A percentile compares a stretch with the other conserved stretches of the same genome.
phyloP scores from a whole-genome alignment of 164 flowering plant genomes.

The Vitis amurensis region DNA sequence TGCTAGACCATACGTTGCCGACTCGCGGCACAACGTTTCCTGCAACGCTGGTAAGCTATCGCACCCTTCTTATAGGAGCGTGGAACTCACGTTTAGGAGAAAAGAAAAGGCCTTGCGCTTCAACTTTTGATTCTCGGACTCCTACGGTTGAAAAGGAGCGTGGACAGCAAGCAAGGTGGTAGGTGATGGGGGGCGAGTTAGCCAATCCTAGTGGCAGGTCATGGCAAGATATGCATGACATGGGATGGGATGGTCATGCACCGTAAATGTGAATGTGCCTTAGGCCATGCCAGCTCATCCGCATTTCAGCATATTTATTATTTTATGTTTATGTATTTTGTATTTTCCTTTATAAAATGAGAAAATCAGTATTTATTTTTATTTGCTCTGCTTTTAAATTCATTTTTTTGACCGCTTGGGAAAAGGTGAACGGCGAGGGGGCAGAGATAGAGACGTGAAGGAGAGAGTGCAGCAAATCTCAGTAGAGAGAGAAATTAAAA shows the following conservation, averaged over 20 bases:
- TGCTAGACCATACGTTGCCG: conserved; percentile 11
- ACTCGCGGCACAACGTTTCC: conserved; percentile 14
- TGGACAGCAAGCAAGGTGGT: too few relatives aligned
- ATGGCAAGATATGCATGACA: conserved; percentile 18
- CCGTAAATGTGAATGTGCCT: conserved; percentile 3
- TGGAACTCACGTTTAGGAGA: background rate
- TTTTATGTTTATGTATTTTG: too few relatives aligned
- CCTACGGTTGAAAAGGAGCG: too few relatives aligned
- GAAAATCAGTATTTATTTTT: background rate
- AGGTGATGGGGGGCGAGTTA: too few relatives aligned
- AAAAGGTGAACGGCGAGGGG: conserved; percentile 18
- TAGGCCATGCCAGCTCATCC: conserved; percentile 14
- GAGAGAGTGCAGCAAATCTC: background rate
- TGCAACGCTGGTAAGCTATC: background rate
- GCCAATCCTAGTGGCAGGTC: background rate
- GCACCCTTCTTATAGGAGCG: background rate
- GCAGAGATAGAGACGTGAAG: background rate
- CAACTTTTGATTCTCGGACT: too few relatives aligned
- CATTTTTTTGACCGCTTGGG: conserved; percentile 45
- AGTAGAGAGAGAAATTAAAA: too few relatives aligned
- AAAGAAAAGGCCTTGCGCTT: too few relatives aligned
- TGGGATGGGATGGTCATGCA: conserved; percentile 21
- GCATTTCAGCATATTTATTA: background rate
- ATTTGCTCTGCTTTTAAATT: conserved; percentile 9
- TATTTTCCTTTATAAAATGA: background rate